phyloP scores from a whole-genome alignment of 2,329 filamentous ascomycete species.

The Clarireedia homoeocarpa region DNA sequence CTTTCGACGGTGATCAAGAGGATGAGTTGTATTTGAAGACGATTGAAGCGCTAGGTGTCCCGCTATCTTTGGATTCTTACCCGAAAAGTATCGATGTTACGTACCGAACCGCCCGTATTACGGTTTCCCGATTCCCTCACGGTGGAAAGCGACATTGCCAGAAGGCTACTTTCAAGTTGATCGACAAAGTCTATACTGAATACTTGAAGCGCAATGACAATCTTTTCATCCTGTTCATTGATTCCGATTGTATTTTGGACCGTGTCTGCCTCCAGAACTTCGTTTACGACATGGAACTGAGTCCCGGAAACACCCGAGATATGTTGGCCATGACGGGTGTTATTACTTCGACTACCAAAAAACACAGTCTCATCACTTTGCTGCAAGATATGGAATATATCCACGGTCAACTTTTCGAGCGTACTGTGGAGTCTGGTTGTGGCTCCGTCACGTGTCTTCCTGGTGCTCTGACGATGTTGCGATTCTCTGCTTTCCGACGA shows the following conservation, averaged over 20 bases:
- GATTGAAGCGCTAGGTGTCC: slow-evolving; percentile 76
- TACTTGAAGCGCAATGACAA: slow-evolving; percentile 87
- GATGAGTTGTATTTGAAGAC: slow-evolving; percentile 86
- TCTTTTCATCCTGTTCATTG: slow-evolving; percentile 91
- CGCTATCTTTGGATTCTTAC: slow-evolving; percentile 66
- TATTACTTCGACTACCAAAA: slow-evolving; percentile 88
- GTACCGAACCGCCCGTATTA: slow-evolving; percentile 77
- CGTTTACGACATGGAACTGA: slow-evolving; percentile 97
- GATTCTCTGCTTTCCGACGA: slow-evolving; percentile 89
- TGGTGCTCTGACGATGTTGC: slow-evolving; percentile 88
- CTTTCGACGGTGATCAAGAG: slow-evolving; percentile 84
- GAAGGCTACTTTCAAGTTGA: slow-evolving; percentile 85
- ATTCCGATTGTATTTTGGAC: slow-evolving; percentile 94
- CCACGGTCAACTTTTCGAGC: slow-evolving; percentile 91
- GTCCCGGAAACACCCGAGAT: slow-evolving; percentile 81
- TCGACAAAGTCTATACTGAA: slow-evolving; percentile 83
- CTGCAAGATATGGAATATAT: slow-evolving; percentile 98
- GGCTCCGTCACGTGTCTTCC: slow-evolving; percentile 92
- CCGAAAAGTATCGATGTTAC: slow-evolving; percentile 85
- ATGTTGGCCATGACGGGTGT: slow-evolving; percentile 98
- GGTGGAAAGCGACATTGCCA: slow-evolving; percentile 93
- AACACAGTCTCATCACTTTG: slow-evolving; percentile 81
- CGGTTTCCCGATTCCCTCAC: slow-evolving; percentile 85
- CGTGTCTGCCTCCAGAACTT: slow-evolving; percentile 91
- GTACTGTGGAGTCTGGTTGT: slow-evolving; percentile 89